Evolutionary conservation across 441 rosid species (phyloP), one percentile per base, ranked within the genome.

Genomic region (Melastoma candidum): DNA sequence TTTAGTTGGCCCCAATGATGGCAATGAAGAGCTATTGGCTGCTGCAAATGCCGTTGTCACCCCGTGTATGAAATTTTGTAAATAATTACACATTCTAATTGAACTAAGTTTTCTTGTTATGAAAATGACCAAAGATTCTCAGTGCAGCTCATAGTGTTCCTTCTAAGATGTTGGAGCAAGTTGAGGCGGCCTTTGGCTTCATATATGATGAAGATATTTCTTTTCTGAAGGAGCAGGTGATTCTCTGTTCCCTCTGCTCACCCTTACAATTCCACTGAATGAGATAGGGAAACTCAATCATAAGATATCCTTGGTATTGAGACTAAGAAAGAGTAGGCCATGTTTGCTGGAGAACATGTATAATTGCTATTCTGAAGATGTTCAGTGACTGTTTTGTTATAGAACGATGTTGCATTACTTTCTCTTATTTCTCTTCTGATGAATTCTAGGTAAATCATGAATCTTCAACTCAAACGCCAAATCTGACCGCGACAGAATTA

Each of bases 21-120:
- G 92, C 43, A 86, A 78, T 63, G 95, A 82, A 70, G 99, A 94
- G 77, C 82, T 94, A 60, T 66, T 82, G 71, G 88, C 97, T 79
- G 97, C 97, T 69, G 95, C 89, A 45, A 87, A 80, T 63, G 75
- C 86, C 67, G 92, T 78, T 47, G 53, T 87, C 58, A 80, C 70
- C 66, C 70, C 85, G 51, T 82, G 97, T 90, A 68, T 11, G 45
- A 24, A 32, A 32, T 54, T 53, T 27, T 67, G 32, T 6, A 46
- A 59, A 60, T 53, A 66, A 62, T 29, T 26, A n/a, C 2, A 36
- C 14, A n/a, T 52, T 47, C 25, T 53, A 12, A 44, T n/a, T 10
- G 43, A 29, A 51, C 14, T 29, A 12, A 47, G 41, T 39, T 32
- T 52, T 29, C 22, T 60, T n/a, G 22, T 41, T 51, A 26, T 29